A percentile compares a stretch with the other conserved stretches of the same genome.
Evolutionary conservation across 2,329 filamentous ascomycete species (phyloP).

Genomic region (Paraconiothyrium brasiliense): DNA sequence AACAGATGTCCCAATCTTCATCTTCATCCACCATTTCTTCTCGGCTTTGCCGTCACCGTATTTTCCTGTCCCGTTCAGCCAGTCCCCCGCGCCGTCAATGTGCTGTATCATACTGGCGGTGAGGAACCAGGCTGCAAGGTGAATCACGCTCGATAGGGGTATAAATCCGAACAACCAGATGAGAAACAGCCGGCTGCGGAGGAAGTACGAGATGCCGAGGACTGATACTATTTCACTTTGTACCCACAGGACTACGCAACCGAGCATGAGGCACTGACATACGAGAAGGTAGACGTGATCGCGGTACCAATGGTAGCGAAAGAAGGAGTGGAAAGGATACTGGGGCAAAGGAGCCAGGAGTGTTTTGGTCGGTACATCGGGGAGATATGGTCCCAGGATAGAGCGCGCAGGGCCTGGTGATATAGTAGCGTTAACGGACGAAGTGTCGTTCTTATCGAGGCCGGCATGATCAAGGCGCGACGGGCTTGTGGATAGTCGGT

Average conservation of each 20-base stretch:
- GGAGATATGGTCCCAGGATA: too few relatives aligned
- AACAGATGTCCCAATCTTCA: conserved; percentile 18
- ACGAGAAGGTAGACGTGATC: conserved; percentile 7
- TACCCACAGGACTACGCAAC: conserved; percentile 27
- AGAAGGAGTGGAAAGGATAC: conserved; percentile 26
- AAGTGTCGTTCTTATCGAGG: neutral
- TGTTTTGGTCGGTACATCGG: neutral
- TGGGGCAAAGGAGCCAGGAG: conserved; percentile 15
- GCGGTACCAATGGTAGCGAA: conserved; percentile 1
- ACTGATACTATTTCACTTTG: conserved; percentile 24
- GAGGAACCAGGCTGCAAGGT: conserved; percentile 29
- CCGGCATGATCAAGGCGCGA: neutral
- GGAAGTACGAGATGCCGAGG: conserved; percentile 30
- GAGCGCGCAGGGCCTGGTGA: too few relatives aligned
- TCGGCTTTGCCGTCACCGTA: neutral
- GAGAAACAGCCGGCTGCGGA: conserved; percentile 31
- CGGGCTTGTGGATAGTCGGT: neutral
- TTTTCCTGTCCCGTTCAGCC: conserved; percentile 20
- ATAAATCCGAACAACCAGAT: conserved; percentile 31
- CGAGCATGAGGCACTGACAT: conserved; percentile 14
- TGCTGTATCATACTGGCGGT: conserved; percentile 18
- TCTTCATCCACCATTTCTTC: conserved; percentile 17
- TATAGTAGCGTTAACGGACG: neutral
- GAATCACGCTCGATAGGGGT: conserved; percentile 27
- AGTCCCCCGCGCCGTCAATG: conserved; percentile 12